Base-by-base conservation (phyloP, 805 yeast species). In the Yarrowia phangngaensis region DNA sequence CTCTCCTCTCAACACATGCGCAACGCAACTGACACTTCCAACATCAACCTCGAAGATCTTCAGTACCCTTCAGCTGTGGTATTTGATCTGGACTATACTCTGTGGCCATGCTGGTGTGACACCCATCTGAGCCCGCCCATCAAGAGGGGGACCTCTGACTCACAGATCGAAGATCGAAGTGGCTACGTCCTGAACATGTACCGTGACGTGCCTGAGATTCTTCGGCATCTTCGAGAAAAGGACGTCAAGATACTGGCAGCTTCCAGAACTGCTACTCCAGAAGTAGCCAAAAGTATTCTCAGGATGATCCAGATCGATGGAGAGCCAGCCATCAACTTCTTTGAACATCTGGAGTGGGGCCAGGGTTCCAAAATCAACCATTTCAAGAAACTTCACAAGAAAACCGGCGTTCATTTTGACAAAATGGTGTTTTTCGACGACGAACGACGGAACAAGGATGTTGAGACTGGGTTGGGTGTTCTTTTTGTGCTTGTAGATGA, bases 31-130 rank as follows among this genome's bases (percentile, higher is more conserved):
- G 45, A 38, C 32, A 38, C 45, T 3, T 38, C 45, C 2, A 7
- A 27, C 13, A 38, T 38, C 32, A 20, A 38, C 11, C 32, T 38
- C 4, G 45, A 38, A 7, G n/a, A 41, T 4, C 32, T 45, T 5
- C 17, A 33, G 12, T 41, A 36, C 33, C 80, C 80, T 1, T 67
- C 69, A 49, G 79, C 76, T 1, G 79, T 82, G 8, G 88, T 83
- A 0, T 81, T 83, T 60, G 92, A 83, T 55, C 65, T 83, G 32
- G 92, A 83, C 60, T 83, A 79, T 58, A 83, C 92, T 0, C 63
- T 83, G 24, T 83, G 92, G 92, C 89, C 84, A 68, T 78, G 81
- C 53, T 83, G 89, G 89, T 82, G 89, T 62, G 89, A 83, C 57
- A 82, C 86, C 1, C 89, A 83, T 58, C 70, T 84, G 15, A 62